Evolutionary conservation across 352 stramenopile genomes (phyloP).

Genomic region (Globisporangium viniferum): DNA sequence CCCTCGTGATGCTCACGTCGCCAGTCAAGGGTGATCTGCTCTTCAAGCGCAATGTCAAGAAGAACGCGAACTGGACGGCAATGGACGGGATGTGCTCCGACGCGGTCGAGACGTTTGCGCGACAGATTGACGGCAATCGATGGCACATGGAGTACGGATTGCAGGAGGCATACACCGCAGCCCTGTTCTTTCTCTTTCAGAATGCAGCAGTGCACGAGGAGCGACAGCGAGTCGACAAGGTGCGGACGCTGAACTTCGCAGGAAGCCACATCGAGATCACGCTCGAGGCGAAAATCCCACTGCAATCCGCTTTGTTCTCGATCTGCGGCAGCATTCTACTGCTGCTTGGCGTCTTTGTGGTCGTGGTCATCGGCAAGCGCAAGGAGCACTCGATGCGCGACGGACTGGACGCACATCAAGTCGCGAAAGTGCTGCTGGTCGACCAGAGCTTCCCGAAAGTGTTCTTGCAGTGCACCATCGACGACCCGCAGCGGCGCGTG

Average conservation of each 20-base stretch:
- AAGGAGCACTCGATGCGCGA: slow-evolving; percentile 22
- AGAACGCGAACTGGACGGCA: slow-evolving; percentile 23
- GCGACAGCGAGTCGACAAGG: slow-evolving; percentile 17
- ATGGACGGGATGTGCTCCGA: slow-evolving; percentile 33
- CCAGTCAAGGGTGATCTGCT: slow-evolving; percentile 34
- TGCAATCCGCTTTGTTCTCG: slow-evolving; percentile 32
- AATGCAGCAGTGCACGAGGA: slow-evolving; percentile 36
- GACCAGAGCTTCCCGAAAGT: slow-evolving; percentile 29
- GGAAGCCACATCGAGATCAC: slow-evolving; percentile 29
- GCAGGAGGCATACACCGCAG: slow-evolving; percentile 47
- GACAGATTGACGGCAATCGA: slow-evolving; percentile 36
- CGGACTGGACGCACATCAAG: slow-evolving; percentile 28
- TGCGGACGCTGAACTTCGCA: slow-evolving; percentile 30
- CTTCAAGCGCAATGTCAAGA: slow-evolving; percentile 26
- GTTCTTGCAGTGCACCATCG: slow-evolving; percentile 36
- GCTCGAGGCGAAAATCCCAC: slow-evolving; percentile 33
- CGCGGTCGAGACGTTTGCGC: slow-evolving; percentile 33
- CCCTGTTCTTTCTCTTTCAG: slow-evolving; percentile 58
- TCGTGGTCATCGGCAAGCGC: slow-evolving; percentile 18
- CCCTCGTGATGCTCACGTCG: slow-evolving; percentile 34
- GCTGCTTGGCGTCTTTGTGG: slow-evolving; percentile 13
- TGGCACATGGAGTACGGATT: slow-evolving; percentile 43
- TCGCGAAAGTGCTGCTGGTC: slow-evolving; percentile 40
- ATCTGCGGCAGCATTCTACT: slow-evolving; percentile 22
- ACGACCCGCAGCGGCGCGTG: slow-evolving; percentile 8